phyloP scores from a whole-genome alignment of 2,329 filamentous ascomycete species.

The Hymenoscyphus linearis region DNA sequence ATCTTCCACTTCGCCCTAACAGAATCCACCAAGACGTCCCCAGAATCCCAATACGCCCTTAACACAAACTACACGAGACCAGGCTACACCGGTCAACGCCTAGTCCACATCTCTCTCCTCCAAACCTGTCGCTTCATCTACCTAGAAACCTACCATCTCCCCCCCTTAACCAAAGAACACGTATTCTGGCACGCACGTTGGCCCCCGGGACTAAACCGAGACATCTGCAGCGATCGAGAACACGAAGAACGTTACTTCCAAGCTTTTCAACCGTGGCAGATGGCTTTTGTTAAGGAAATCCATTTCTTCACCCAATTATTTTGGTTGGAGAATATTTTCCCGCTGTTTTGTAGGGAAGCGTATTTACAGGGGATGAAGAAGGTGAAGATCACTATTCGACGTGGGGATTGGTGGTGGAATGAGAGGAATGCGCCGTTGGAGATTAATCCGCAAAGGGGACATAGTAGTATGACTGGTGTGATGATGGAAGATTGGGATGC shows the following conservation, averaged over 20 bases:
- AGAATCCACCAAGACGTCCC: slow-evolving; percentile 14
- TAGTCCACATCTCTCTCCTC: slow-evolving; percentile 18
- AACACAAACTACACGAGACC: slow-evolving; percentile 20
- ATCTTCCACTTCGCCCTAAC: slow-evolving; percentile 20
- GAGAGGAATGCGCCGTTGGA: slow-evolving; percentile 15
- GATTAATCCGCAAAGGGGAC: slow-evolving; percentile 19
- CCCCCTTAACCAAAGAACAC: slow-evolving; percentile 15
- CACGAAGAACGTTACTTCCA: slow-evolving; percentile 3
- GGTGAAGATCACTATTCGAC: slow-evolving; percentile 23
- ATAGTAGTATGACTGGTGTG: neutral
- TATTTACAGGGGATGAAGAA: slow-evolving; percentile 17
- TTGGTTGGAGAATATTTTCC: slow-evolving; percentile 23
- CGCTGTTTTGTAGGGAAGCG: neutral
- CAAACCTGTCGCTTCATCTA: slow-evolving; percentile 22
- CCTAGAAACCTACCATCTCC: slow-evolving; percentile 23
- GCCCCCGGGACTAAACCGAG: neutral
- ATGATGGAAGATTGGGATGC: neutral
- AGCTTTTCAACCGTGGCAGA: slow-evolving; percentile 3
- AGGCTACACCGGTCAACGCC: slow-evolving; percentile 12
- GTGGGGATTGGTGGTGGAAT: slow-evolving; percentile 27
- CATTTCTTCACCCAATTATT: slow-evolving; percentile 21
- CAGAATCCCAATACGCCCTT: neutral
- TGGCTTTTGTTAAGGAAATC: slow-evolving; percentile 5
- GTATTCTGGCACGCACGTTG: slow-evolving; percentile 19
- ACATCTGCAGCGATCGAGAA: neutral